Evolutionary conservation across 2,329 filamentous ascomycete species (phyloP).

Genomic region (Penicillium fuscoglaucum): DNA sequence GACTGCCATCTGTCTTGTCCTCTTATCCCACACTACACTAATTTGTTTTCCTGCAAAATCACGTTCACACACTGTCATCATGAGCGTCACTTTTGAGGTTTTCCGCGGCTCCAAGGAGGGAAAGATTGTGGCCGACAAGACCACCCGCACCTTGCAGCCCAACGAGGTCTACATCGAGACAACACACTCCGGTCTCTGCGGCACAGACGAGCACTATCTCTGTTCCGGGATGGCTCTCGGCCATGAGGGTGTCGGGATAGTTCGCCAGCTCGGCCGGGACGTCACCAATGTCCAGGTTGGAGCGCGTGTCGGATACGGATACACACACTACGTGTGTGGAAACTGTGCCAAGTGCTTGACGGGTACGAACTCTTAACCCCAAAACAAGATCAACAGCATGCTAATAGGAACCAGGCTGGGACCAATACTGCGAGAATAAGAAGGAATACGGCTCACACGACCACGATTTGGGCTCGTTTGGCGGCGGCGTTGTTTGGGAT

Average conservation of each 20-base stretch:
- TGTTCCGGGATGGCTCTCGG: slow-evolving; percentile 42
- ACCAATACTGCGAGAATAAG: slow-evolving; percentile 36
- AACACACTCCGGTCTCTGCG: slow-evolving; percentile 31
- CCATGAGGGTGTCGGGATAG: slow-evolving; percentile 57
- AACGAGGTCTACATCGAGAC: slow-evolving; percentile 31
- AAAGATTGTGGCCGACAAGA: slow-evolving; percentile 27
- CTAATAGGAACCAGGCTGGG: slow-evolving; percentile 23
- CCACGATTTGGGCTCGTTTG: slow-evolving; percentile 37
- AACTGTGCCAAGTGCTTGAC: slow-evolving; percentile 38
- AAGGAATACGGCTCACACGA: slow-evolving; percentile 35
- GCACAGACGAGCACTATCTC: slow-evolving; percentile 29
- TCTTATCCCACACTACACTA: background rate
- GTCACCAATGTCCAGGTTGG: slow-evolving; percentile 50
- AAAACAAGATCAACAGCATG: background rate
- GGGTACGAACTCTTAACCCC: slow-evolving; percentile 15
- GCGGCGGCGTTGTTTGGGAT: slow-evolving; percentile 35
- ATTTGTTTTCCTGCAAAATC: background rate
- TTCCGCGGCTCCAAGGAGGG: slow-evolving; percentile 30
- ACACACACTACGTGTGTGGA: slow-evolving; percentile 36
- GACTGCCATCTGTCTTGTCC: background rate
- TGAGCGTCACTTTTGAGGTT: slow-evolving; percentile 31
- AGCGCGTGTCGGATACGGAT: slow-evolving; percentile 41
- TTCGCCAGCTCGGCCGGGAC: slow-evolving; percentile 50
- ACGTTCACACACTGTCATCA: background rate
- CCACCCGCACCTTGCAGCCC: slow-evolving; percentile 22